Conservation (phyloP, 2,329 filamentous ascomycete species). For the Penicillium sp. region DNA sequence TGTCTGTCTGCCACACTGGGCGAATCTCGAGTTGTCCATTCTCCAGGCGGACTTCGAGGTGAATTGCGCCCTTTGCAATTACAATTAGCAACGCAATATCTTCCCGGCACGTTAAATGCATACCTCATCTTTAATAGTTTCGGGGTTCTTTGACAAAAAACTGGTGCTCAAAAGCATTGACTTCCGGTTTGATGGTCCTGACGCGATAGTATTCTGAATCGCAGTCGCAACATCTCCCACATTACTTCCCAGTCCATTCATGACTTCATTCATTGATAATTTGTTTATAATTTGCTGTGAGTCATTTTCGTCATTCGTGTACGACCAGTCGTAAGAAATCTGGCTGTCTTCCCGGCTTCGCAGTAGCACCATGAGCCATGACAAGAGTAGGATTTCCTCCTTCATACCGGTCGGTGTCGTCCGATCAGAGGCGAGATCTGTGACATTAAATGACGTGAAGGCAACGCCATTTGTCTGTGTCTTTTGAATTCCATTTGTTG, state of each 20-base stretch:
- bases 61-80: slow-evolving; percentile 30
- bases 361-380: slow-evolving; percentile 51
- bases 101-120: not conserved
- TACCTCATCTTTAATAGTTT: slow-evolving; percentile 25
- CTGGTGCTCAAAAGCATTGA: slow-evolving; percentile 30
- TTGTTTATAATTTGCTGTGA: slow-evolving; percentile 17
- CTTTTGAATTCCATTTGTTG: slow-evolving; percentile 2
- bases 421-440: slow-evolving; percentile 31
- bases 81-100: slow-evolving; percentile 8
- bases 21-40: slow-evolving; percentile 36
- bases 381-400: slow-evolving; percentile 46
- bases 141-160: slow-evolving; percentile 18
- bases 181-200: not conserved
- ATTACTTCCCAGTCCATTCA: slow-evolving; percentile 35
- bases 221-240: slow-evolving; percentile 28
- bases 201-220: slow-evolving; percentile 30
- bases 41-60: slow-evolving; percentile 35
- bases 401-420: slow-evolving; percentile 38
- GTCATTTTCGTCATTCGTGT: slow-evolving; percentile 20
- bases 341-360: slow-evolving; percentile 45
- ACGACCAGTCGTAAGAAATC: slow-evolving; percentile 45
- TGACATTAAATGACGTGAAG: slow-evolving; percentile 32
- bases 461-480: slow-evolving; percentile 7
- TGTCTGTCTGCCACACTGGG: slow-evolving; percentile 46
- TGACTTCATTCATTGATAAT: slow-evolving; percentile 36